Conservation (phyloP, 148 eudicot species). For the Vaccinium macrocarpon region DNA sequence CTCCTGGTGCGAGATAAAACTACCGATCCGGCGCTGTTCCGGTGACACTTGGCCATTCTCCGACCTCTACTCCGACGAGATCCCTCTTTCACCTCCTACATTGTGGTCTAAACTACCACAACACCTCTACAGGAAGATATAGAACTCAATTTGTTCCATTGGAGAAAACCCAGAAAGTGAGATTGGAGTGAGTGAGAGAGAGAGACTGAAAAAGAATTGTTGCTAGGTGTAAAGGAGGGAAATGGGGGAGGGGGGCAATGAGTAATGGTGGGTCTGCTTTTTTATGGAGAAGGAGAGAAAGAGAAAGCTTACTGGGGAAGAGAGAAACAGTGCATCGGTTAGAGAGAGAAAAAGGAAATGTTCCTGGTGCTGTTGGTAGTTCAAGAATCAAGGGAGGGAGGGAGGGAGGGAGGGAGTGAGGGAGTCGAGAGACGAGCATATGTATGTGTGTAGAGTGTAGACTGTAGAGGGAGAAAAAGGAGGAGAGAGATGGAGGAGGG, state of each 20-base stretch:
- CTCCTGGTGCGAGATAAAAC: not conserved
- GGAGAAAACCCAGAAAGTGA: not conserved
- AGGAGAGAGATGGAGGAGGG: too few relatives aligned
- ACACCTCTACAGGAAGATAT: not conserved
- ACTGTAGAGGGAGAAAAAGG: not conserved
- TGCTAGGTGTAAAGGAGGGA: not conserved
- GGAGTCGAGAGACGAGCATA: not conserved
- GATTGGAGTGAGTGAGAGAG: not conserved
- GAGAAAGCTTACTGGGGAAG: not conserved
- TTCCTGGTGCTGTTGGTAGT: not conserved
- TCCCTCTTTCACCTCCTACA: not conserved
- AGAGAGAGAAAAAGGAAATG: not conserved
- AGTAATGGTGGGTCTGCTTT: not conserved
- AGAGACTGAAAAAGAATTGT: too few relatives aligned
- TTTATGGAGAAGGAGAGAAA: not conserved
- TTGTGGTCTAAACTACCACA: not conserved
- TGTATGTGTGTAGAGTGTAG: not conserved
- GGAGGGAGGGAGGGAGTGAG: not conserved
- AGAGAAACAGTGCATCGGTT: not conserved
- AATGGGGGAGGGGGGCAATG: not conserved
- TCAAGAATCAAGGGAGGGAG: not conserved
- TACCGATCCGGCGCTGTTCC: constrained; percentile 8
- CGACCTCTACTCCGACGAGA: not conserved
- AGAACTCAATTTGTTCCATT: not conserved
- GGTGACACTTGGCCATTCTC: not conserved